Evolutionary conservation across 192 early-diverging fungal species (phyloP), one percentile per base, ranked within the genome.

Genomic region (Backusella tuberculispora): DNA sequence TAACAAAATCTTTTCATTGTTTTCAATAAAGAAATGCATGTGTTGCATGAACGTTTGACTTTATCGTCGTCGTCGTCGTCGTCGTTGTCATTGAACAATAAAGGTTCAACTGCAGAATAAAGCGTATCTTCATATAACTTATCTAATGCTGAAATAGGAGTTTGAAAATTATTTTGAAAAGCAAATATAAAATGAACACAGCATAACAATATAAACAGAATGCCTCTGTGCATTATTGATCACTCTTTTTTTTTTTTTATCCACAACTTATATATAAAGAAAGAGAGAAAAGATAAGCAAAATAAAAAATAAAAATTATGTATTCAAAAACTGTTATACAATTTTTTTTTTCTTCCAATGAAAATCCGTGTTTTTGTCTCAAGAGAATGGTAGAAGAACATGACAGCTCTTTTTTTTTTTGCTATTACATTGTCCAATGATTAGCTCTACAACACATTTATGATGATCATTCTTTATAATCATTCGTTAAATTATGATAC

Each of bases 1-100:
- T 67, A 67, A 38, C 66, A 67, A 24, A 67, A 67, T 4, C 66
- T 37, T 17, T 67, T 67, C n/a, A 41, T 67, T 41, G 41, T 67
- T 21, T 41, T 67, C 19, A 67, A 19, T 21, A 67, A 1, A 3
- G 66, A 67, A n/a, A 67, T n/a, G n/a, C 66, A 67, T 1, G 66
- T 19, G 5, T 67, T 9, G 19, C 66, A 67, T 42, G 37, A 43
- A 17, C 41, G 37, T 67, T 67, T 10, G 19, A 41, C 21, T 21
- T 53, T 21, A 15, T 53, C 50, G 50, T 60, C 53, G 13, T 60
- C 53, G 12, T 60, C 26, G 24, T 34, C 29, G 53, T 60, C 21
- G 21, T 60, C 53, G 9, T 60, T 19, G 13, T 60, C 53, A 21
- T 60, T 60, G 24, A 60, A 19, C n/a, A 34, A 34, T 34, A 60